Conservation (phyloP, 345 rosid species). For the Eucalyptus marginata region DNA sequence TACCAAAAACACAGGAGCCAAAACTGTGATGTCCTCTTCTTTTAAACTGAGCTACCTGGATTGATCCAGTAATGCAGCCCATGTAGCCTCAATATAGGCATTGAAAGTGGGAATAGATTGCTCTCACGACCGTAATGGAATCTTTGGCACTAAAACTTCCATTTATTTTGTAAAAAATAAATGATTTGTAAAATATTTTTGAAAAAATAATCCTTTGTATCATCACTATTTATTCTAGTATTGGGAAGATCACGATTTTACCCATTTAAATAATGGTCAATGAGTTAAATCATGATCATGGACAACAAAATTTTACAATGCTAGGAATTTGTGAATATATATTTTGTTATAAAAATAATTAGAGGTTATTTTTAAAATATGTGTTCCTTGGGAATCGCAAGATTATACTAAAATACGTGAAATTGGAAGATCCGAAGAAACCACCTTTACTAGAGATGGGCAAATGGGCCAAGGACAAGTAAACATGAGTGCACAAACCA, state of each 20-base stretch:
- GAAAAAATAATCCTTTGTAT: neutral
- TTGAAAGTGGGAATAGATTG: neutral
- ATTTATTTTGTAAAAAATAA: neutral
- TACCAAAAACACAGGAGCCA: neutral
- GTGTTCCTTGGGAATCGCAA: neutral
- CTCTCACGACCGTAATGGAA: neutral
- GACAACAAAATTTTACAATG: too few species aligned
- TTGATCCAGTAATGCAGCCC: neutral
- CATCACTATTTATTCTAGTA: accelerated
- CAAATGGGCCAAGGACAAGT: neutral
- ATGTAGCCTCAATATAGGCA: neutral
- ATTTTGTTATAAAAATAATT: neutral
- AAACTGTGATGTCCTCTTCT: neutral
- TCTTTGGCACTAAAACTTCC: neutral
- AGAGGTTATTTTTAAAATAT: neutral
- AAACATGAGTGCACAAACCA: neutral
- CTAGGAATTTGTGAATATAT: neutral
- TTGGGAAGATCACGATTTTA: neutral
- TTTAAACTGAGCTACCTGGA: neutral
- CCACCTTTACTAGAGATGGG: neutral
- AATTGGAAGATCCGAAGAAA: neutral
- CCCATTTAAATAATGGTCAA: neutral
- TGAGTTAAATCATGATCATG: neutral
- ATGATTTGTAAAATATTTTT: neutral
- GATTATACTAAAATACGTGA: neutral